Conservation (phyloP, 106 monocot genomes). For the Allium fistulosum region DNA sequence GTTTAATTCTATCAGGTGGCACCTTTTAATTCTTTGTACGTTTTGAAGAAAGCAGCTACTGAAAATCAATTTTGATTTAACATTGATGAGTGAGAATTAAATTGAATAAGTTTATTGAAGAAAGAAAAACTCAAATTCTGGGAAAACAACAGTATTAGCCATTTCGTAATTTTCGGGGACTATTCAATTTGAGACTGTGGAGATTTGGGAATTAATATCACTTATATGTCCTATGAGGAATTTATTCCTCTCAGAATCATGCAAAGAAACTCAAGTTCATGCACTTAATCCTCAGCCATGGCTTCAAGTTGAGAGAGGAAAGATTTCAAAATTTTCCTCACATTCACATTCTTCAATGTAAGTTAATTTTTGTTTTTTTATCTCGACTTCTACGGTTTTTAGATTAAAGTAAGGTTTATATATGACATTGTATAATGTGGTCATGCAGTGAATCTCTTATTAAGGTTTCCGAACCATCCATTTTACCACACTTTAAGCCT, state of each 20-base stretch:
- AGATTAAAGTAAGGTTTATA: not conserved
- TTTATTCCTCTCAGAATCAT: conserved; percentile 71
- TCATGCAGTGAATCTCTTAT: conserved; percentile 75
- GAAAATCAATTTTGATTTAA: not conserved
- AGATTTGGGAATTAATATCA: conserved; percentile 79
- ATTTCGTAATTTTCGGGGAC: not conserved
- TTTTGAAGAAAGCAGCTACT: not conserved
- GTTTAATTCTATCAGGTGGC: not conserved
- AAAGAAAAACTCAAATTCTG: no score
- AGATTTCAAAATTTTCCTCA: conserved; percentile 65
- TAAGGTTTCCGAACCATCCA: conserved; percentile 72
- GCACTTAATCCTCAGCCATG: conserved; percentile 92
- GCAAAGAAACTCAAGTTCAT: conserved; percentile 82
- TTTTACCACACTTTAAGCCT: conserved; percentile 79
- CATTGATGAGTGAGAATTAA: not conserved
- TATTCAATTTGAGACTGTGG: conserved; percentile 41
- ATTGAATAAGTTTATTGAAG: conserved; percentile 1
- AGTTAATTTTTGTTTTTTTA: conserved; percentile 9
- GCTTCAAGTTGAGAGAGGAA: conserved; percentile 98
- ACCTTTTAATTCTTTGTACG: not conserved
- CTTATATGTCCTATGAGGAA: conserved; percentile 81
- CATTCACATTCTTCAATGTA: conserved; percentile 86
- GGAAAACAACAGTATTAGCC: no score
- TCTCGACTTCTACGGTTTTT: not conserved
- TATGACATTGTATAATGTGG: not conserved